These are phyloP conservation scores for Suillus subaureus DNA, from an alignment of 768 basidiomycete species.

Conservation along the genomic window DNA sequence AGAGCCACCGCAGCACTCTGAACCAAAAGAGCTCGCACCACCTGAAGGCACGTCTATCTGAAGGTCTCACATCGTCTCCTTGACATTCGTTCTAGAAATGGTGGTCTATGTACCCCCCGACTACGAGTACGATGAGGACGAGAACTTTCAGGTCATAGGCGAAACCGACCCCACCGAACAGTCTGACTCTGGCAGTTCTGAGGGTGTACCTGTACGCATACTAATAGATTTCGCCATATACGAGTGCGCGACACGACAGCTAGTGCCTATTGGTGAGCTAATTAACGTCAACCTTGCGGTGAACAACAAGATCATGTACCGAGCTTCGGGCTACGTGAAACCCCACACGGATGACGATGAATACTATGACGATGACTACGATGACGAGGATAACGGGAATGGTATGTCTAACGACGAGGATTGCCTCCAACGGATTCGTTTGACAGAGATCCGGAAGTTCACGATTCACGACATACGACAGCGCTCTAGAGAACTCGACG, in stretches of 20 bases:
- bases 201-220: slow-evolving; percentile 55
- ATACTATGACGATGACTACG: slow-evolving; percentile 27
- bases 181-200: slow-evolving; percentile 30
- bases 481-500: slow-evolving; percentile 39
- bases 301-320: slow-evolving; percentile 27
- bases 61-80: not conserved
- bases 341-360: slow-evolving; percentile 38
- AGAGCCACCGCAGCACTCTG: not conserved
- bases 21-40: not conserved
- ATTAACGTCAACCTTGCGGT: slow-evolving; percentile 30
- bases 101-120: slow-evolving; percentile 22
- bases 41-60: not conserved
- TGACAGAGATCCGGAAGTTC: slow-evolving; percentile 49
- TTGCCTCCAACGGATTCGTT: slow-evolving; percentile 35
- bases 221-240: slow-evolving; percentile 60
- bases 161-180: slow-evolving; percentile 38
- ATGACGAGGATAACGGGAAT: slow-evolving; percentile 18
- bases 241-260: slow-evolving; percentile 34
- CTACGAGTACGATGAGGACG: slow-evolving; percentile 41
- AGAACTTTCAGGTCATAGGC: slow-evolving; percentile 43
- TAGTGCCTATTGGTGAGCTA: slow-evolving; percentile 46
- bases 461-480: slow-evolving; percentile 44
- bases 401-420: slow-evolving; percentile 6
- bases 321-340: slow-evolving; percentile 42
- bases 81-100: not conserved